phyloP scores from a whole-genome alignment of 257 asterid species.

The Anisodus acutangulus region DNA sequence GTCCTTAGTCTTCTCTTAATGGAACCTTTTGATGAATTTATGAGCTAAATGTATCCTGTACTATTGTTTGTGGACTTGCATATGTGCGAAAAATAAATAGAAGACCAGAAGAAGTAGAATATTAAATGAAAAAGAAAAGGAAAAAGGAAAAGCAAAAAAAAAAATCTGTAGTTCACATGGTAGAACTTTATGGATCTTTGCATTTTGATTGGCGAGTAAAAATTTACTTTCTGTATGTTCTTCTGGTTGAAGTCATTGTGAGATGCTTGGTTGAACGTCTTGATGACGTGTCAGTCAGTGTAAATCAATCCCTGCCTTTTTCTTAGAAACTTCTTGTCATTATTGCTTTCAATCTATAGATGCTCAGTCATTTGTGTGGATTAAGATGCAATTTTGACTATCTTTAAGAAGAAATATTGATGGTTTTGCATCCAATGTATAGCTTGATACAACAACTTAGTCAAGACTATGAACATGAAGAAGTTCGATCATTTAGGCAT shows the following conservation, averaged over 20 bases:
- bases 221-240: too few relatives aligned
- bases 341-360: not conserved
- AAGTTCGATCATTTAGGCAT: conserved; percentile 60
- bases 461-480: conserved; percentile 90
- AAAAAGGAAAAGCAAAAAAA: not conserved
- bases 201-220: not conserved
- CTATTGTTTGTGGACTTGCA: not conserved
- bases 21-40: not conserved
- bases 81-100: conserved; percentile 8
- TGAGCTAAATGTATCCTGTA: conserved; percentile 5
- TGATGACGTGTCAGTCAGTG: not conserved
- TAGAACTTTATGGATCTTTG: not conserved
- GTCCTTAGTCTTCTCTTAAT: conserved; percentile 24
- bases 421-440: conserved; percentile 13
- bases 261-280: not conserved
- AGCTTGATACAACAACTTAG: conserved; percentile 88
- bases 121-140: not conserved
- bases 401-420: not conserved
- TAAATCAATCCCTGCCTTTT: not conserved
- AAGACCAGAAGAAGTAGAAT: not conserved
- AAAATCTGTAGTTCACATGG: not conserved
- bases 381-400: not conserved
- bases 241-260: not conserved
- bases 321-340: not conserved
- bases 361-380: not conserved